These are phyloP conservation scores for Malassezia restricta DNA, from an alignment of 1,284 basidiomycete genomes.

Conservation along the genomic window DNA sequence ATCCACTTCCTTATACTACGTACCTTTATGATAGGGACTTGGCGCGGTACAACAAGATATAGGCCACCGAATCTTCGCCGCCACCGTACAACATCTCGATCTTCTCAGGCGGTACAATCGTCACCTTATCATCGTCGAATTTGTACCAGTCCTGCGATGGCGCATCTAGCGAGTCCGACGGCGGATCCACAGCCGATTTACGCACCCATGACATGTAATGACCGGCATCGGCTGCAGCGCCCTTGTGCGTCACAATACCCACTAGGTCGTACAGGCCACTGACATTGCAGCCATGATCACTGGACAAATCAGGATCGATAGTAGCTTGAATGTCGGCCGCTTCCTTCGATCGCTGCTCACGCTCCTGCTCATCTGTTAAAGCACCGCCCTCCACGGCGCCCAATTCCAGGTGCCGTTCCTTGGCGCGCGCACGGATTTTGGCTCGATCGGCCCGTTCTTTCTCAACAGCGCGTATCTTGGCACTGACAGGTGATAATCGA, in stretches of 20 bases:
- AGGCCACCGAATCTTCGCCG: slow-evolving; percentile 42
- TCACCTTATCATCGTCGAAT: slow-evolving; percentile 43
- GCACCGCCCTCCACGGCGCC: slow-evolving; percentile 49
- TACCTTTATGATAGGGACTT: slow-evolving; percentile 15
- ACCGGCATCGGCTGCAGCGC: slow-evolving; percentile 79
- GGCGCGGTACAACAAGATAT: slow-evolving; percentile 35
- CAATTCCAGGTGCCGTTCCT: slow-evolving; percentile 46
- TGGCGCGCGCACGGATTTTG: slow-evolving; percentile 66
- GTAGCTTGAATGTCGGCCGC: slow-evolving; percentile 46
- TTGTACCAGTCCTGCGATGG: slow-evolving; percentile 41
- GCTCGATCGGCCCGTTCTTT: slow-evolving; percentile 72
- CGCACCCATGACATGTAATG: slow-evolving; percentile 79
- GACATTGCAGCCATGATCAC: slow-evolving; percentile 60
- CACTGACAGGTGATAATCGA: slow-evolving; percentile 60
- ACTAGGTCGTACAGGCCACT: slow-evolving; percentile 74
- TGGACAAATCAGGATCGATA: slow-evolving; percentile 56
- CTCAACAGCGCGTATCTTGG: slow-evolving; percentile 64
- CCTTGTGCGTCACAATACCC: slow-evolving; percentile 94
- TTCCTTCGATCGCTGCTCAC: slow-evolving; percentile 48
- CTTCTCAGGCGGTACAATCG: slow-evolving; percentile 33
- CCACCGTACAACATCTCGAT: slow-evolving; percentile 37
- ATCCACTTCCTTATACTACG: neutral
- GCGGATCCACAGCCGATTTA: slow-evolving; percentile 21
- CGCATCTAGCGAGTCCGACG: slow-evolving; percentile 8
- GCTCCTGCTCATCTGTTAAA: slow-evolving; percentile 56